phyloP scores from a whole-genome alignment of 805 yeast species.

The Wickerhamiella azymoides region DNA sequence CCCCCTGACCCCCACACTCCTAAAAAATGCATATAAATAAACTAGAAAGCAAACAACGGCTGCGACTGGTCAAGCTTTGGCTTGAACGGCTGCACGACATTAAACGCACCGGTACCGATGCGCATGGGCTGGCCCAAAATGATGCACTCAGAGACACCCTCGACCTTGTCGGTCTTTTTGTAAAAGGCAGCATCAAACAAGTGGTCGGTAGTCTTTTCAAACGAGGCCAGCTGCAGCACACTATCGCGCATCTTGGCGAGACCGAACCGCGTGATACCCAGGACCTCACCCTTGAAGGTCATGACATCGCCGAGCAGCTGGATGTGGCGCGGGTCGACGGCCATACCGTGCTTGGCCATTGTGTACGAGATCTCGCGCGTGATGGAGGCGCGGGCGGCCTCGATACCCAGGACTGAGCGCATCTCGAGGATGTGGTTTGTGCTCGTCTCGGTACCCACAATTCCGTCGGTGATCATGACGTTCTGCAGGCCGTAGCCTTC shows the following conservation, averaged over 20 bases:
- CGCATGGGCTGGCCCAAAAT: constrained; percentile 96
- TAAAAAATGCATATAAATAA: constrained; percentile 1
- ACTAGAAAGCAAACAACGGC: constrained; percentile 15
- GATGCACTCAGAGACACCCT: constrained; percentile 96
- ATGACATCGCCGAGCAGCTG: constrained; percentile 94
- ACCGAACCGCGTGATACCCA: constrained; percentile 97
- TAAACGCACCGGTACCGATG: constrained; percentile 94
- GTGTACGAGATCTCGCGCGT: constrained; percentile 92
- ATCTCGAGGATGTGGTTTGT: constrained; percentile 92
- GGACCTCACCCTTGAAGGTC: constrained; percentile 96
- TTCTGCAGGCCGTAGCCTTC: constrained; percentile 96
- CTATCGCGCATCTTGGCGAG: constrained; percentile 97
- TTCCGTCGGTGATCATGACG: constrained; percentile 97
- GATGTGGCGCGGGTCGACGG: constrained; percentile 98
- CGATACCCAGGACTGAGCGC: constrained; percentile 82
- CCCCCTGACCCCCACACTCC: no score
- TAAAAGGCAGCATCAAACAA: constrained; percentile 95
- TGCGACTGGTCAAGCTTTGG: constrained; percentile 12
- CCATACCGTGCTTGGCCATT: constrained; percentile 99
- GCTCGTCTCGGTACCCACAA: constrained; percentile 68
- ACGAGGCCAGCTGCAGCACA: constrained; percentile 89
- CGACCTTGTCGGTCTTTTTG: constrained; percentile 90
- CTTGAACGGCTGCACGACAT: constrained; percentile 34
- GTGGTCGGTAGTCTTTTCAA: constrained; percentile 97
- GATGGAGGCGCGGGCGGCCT: constrained; percentile 90